phyloP scores from a whole-genome alignment of 331 rosid genomes.

The Pyracantha coccinea region DNA sequence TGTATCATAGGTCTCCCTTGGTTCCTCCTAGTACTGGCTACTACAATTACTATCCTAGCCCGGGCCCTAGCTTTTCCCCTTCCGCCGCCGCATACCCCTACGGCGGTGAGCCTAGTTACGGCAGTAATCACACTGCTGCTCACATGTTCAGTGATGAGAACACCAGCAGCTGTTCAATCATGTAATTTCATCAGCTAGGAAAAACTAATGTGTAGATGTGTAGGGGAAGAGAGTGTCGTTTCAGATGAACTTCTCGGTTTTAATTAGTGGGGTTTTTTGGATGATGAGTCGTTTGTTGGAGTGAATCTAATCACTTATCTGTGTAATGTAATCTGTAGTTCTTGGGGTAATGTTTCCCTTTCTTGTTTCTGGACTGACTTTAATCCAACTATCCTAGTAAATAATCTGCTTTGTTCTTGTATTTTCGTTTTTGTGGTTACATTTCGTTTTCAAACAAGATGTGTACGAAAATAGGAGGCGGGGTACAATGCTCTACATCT shows the following conservation, averaged over 20 bases:
- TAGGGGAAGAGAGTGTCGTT: not conserved
- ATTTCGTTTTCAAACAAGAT: no score
- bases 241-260: not conserved
- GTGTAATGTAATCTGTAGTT: constrained; percentile 19
- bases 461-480: no score
- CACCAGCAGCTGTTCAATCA: constrained; percentile 66
- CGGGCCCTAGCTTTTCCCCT: constrained; percentile 23
- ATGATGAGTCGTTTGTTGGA: not conserved
- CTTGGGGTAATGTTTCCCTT: constrained; percentile 17
- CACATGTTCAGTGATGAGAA: constrained; percentile 83
- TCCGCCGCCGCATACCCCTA: constrained; percentile 27
- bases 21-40: constrained; percentile 70
- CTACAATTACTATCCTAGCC: constrained; percentile 33
- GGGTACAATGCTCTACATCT: no score
- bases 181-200: constrained; percentile 27
- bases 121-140: constrained; percentile 43
- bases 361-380: not conserved
- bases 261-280: no score
- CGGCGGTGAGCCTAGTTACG: constrained; percentile 24
- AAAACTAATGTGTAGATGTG: not conserved
- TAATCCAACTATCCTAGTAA: not conserved
- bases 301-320: constrained; percentile 7
- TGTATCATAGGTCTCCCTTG: constrained; percentile 68
- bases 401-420: no score
- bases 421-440: no score